Conservation (phyloP, 352 stramenopile species). For the Globisporangium megalacanthum region DNA sequence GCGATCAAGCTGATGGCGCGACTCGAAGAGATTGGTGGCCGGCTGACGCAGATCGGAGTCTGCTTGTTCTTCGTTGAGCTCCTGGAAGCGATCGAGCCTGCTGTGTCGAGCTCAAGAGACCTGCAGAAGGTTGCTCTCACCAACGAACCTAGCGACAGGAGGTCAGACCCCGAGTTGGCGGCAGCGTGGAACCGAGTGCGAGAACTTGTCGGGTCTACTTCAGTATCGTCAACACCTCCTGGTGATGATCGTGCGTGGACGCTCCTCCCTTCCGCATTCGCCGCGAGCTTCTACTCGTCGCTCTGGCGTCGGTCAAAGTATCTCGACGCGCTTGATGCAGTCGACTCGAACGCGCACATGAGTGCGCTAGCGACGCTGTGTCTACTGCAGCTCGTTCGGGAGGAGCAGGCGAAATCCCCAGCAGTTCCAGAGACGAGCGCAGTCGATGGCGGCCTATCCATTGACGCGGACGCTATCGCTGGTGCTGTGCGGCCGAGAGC, state of each 20-base stretch:
- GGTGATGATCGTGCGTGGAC: constrained; percentile 13
- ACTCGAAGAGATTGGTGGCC: constrained; percentile 13
- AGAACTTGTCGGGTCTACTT: no score
- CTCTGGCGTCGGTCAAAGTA: constrained; percentile 38
- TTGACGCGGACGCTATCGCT: no score
- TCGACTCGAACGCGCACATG: constrained; percentile 49
- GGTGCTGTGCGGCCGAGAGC: not conserved
- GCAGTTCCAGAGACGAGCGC: no score
- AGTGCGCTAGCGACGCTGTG: constrained; percentile 26
- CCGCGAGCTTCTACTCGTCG: constrained; percentile 31
- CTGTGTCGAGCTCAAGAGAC: not conserved
- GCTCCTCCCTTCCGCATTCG: constrained; percentile 41
- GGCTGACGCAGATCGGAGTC: constrained; percentile 13
- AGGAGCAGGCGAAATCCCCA: not conserved
- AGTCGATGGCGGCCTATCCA: no score
- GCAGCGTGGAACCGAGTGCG: no score
- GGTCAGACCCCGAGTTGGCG: constrained; percentile 1
- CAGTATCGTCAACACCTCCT: no score
- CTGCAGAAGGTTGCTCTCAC: constrained; percentile 5
- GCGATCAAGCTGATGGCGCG: constrained; percentile 25
- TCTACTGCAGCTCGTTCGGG: constrained; percentile 15
- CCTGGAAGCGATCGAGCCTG: constrained; percentile 2
- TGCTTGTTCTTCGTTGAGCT: constrained; percentile 16
- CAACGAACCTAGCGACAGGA: constrained; percentile 6
- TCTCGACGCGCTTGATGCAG: constrained; percentile 26